Evolutionary conservation across 495 filamentous ascomycete genomes (phyloP).

Genomic region (Podospora fimiseda): DNA sequence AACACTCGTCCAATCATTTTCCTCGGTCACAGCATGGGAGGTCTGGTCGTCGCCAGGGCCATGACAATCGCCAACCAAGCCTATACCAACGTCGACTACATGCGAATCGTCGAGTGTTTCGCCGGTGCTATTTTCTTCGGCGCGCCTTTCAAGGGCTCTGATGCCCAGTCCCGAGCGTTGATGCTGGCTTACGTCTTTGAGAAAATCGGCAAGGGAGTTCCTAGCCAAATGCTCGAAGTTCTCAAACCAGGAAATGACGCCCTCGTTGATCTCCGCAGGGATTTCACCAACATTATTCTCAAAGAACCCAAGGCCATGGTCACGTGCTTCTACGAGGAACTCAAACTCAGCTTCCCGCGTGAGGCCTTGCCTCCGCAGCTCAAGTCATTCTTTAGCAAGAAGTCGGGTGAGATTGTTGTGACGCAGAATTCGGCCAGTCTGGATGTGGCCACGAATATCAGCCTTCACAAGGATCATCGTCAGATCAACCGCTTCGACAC

Average conservation of each 20-base stretch:
- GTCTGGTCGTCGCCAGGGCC: slow-evolving; percentile 8
- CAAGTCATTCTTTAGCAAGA: slow-evolving; percentile 10
- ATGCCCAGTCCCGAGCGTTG: slow-evolving; percentile 1
- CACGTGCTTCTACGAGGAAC: slow-evolving; percentile 7
- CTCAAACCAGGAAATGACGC: slow-evolving; percentile 10
- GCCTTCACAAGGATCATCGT: slow-evolving; percentile 8
- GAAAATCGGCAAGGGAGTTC: slow-evolving; percentile 8
- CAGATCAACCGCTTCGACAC: slow-evolving; percentile 15
- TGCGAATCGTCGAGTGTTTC: slow-evolving; percentile 13
- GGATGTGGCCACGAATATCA: not conserved
- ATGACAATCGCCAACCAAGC: slow-evolving; percentile 2
- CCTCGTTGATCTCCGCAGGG: slow-evolving; percentile 6
- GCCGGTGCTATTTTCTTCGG: slow-evolving; percentile 11
- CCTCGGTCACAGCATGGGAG: slow-evolving; percentile 12
- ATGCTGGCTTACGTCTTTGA: slow-evolving; percentile 7
- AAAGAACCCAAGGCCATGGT: slow-evolving; percentile 12
- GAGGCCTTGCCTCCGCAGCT: slow-evolving; percentile 4
- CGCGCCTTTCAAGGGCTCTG: slow-evolving; percentile 9
- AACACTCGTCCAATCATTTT: slow-evolving; percentile 9
- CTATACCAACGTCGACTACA: slow-evolving; percentile 6
- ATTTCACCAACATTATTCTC: slow-evolving; percentile 5
- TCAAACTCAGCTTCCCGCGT: slow-evolving; percentile 5
- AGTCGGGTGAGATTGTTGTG: slow-evolving; percentile 10
- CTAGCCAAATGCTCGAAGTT: slow-evolving; percentile 2
- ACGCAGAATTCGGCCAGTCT: slow-evolving; percentile 6